These are phyloP conservation scores for Austroboletus eburneus DNA, from an alignment of 768 basidiomycete species.

Conservation along the genomic window DNA sequence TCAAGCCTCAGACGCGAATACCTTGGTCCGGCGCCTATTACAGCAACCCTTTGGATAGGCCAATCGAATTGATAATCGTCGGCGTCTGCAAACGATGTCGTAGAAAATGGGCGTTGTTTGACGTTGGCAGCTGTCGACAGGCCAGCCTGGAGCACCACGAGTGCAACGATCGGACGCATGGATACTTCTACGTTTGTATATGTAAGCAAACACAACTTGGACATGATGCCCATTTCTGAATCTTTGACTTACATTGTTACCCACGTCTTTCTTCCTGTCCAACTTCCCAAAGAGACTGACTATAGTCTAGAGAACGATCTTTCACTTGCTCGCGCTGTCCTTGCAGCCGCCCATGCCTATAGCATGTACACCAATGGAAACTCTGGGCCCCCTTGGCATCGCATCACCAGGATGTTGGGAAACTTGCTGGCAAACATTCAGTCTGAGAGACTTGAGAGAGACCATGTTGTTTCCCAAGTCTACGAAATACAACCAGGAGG, in stretches of 20 bases:
- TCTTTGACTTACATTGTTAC: background rate
- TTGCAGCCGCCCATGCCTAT: background rate
- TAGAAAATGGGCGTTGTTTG: too few relatives aligned
- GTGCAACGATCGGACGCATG: too few relatives aligned
- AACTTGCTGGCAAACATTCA: background rate
- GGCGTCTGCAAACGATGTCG: too few relatives aligned
- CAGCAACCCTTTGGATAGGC: constrained; percentile 3
- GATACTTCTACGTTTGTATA: too few relatives aligned
- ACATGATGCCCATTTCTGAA: too few relatives aligned
- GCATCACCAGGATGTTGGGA: background rate
- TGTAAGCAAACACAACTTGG: too few relatives aligned
- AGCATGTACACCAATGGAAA: too few relatives aligned
- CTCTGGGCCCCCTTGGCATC: background rate
- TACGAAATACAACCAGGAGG: background rate
- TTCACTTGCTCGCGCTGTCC: background rate
- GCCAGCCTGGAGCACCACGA: too few relatives aligned
- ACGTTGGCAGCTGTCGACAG: too few relatives aligned
- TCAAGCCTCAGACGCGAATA: background rate
- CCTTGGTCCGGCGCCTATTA: constrained; percentile 5
- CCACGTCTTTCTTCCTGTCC: background rate
- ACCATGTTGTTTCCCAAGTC: background rate
- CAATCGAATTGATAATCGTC: constrained; percentile 2
- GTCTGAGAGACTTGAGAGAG: background rate
- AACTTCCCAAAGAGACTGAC: background rate
- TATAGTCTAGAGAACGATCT: background rate